Evolutionary conservation across 1,139 yeast species (phyloP), one percentile per base, ranked within the genome.

Genomic region (Taphrina sp.): DNA sequence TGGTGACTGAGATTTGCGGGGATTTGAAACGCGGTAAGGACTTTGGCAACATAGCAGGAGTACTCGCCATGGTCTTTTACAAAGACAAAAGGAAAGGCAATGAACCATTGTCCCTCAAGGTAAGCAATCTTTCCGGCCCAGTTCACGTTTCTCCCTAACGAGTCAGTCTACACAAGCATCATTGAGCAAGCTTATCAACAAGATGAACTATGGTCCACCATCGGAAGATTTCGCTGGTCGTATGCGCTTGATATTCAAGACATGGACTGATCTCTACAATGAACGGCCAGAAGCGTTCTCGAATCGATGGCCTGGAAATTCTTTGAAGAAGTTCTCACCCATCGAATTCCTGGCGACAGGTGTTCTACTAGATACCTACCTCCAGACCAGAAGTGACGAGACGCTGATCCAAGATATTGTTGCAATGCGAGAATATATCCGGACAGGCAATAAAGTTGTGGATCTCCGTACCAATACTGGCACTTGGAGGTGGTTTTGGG

Each of bases 301-400:
- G 7, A 41, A 41, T 17, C 5, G 23, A 14, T 41, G 45, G 45
- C 33, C 33, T 3, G 33, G 34, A 5, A 31, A 31, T 22, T 17
- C 19, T 12, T 14, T 35, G 43, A 46, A 36, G 52, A 46, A 36
- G 44, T 46, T 46, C 24, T 46, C 52, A 12, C 52, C 52, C 5
- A 46, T 46, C 8, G 52, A 46, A 16, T 36, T 39, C 17, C 24
- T 35, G 10, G 52, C 43, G 12, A 37, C 44, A 7, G 52, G 43
- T 14, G 22, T 46, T 5, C 35, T 46, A 2, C 34, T 46, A 14
- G 34, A 46, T 16, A 44, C 22, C 14, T 26, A 28, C 20, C n/a
- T 2, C n/a, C n/a, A n/a, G 10, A 22, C 1, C 16, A 14, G 38
- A 7, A 26, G 23, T 24, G 29, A 22, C 26, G 35, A 35, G 17